A percentile compares a stretch with the other conserved stretches of the same genome.
Conservation (phyloP, 305 asterid genomes). For the Plantago coronopus region DNA sequence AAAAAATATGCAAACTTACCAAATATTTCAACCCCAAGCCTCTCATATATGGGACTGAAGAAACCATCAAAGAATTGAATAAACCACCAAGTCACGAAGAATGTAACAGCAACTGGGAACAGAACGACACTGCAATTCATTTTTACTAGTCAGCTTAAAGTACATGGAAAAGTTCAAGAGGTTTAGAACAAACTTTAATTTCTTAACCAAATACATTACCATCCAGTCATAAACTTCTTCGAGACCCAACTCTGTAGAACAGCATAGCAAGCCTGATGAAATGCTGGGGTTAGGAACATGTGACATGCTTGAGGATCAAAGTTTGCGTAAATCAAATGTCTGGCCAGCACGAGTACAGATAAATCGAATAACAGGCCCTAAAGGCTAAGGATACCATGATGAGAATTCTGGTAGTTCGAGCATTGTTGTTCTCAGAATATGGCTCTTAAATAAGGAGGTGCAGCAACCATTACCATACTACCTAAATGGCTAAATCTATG, state of each 20-base stretch:
- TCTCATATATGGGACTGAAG: conserved; percentile 94
- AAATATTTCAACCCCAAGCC: conserved; percentile 80
- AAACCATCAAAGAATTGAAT: conserved; percentile 94
- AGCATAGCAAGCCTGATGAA: conserved; percentile 88
- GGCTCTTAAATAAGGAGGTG: background rate
- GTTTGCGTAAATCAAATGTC: too few species aligned
- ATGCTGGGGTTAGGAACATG: conserved; percentile 21
- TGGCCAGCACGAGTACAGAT: background rate
- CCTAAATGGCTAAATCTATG: background rate
- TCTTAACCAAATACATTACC: conserved; percentile 42
- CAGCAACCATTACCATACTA: background rate
- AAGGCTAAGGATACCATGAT: background rate
- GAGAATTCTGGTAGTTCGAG: conserved; percentile 1
- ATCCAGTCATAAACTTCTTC: conserved; percentile 98
- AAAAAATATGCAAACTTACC: conserved; percentile 49
- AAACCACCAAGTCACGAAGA: conserved; percentile 95
- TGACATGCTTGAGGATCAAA: background rate
- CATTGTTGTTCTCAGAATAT: conserved; percentile 2
- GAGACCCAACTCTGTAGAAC: conserved; percentile 99
- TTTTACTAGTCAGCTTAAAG: conserved; percentile 19
- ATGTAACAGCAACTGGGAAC: conserved; percentile 95
- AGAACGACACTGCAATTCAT: conserved; percentile 71
- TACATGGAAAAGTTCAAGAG: conserved; percentile 7
- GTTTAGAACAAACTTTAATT: background rate
- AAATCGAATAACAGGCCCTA: conserved; percentile 2